A percentile compares a stretch with the other conserved stretches of the same genome.
phyloP scores from a whole-genome alignment of 2,329 filamentous ascomycete genomes.

The Cladobotryum mycophilum region DNA sequence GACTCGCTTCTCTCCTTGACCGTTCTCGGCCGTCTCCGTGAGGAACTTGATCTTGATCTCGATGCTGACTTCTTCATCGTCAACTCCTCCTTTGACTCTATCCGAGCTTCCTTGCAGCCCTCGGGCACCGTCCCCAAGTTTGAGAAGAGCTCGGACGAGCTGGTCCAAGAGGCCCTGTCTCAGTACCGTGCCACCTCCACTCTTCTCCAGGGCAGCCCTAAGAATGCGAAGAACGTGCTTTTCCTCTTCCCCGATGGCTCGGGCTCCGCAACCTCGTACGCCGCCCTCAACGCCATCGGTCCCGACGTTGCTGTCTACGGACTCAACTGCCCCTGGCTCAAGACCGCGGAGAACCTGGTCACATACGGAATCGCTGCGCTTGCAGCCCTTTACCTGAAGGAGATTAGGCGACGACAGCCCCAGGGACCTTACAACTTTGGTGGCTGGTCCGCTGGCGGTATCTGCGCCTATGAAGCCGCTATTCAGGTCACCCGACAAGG shows the following conservation, averaged over 20 bases:
- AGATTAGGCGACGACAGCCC: constrained; percentile 66
- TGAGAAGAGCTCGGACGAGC: not conserved
- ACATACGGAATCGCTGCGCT: constrained; percentile 23
- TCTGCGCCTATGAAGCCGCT: constrained; percentile 62
- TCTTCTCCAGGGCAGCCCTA: not conserved
- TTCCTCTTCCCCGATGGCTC: constrained; percentile 43
- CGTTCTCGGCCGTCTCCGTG: constrained; percentile 48
- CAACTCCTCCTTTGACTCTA: constrained; percentile 45
- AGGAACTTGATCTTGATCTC: constrained; percentile 51
- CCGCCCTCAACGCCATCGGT: constrained; percentile 29
- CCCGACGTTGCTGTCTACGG: constrained; percentile 45
- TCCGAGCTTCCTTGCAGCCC: constrained; percentile 33
- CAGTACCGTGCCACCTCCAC: constrained; percentile 10
- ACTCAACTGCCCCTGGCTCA: constrained; percentile 56
- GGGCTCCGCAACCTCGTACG: constrained; percentile 60
- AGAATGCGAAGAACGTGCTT: constrained; percentile 4
- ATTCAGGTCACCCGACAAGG: constrained; percentile 51
- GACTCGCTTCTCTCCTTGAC: constrained; percentile 55
- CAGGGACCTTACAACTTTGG: constrained; percentile 60
- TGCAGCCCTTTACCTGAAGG: constrained; percentile 44
- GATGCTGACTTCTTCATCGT: constrained; percentile 46
- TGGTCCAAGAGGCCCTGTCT: not conserved
- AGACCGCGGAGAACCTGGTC: constrained; percentile 42
- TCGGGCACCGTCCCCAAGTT: no score
- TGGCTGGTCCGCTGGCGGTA: constrained; percentile 71